Evolutionary conservation across 495 filamentous ascomycete species (phyloP).

Genomic region (Saxophila tyrrhenica): DNA sequence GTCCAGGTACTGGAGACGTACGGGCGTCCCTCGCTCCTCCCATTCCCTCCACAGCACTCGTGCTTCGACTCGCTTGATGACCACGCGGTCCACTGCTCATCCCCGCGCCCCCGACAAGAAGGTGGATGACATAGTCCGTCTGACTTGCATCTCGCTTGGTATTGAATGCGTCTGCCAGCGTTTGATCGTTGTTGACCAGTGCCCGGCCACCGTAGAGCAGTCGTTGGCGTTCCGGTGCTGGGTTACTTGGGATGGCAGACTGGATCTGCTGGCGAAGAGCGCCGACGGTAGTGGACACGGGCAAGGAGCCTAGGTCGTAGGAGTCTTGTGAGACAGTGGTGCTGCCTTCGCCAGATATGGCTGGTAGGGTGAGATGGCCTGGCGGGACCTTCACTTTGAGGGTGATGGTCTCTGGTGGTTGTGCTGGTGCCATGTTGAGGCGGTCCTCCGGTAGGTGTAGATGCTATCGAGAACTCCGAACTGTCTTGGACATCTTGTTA

Average conservation of each 20-base stretch:
- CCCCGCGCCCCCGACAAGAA: constrained; percentile 11
- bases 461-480: neutral
- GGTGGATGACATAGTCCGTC: constrained; percentile 19
- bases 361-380: constrained; percentile 3
- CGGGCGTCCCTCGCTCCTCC: no score
- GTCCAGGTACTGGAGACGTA: no score
- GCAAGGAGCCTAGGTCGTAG: constrained; percentile 9
- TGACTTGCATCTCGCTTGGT: constrained; percentile 12
- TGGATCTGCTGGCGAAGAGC: constrained; percentile 22
- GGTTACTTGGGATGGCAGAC: constrained; percentile 21
- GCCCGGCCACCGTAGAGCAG: constrained; percentile 32
- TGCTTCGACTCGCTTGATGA: neutral
- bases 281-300: constrained; percentile 7
- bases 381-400: constrained; percentile 19
- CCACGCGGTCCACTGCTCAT: neutral
- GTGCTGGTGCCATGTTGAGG: constrained; percentile 7
- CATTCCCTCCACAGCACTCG: no score
- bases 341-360: neutral
- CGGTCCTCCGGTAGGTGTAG: neutral
- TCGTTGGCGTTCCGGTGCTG: constrained; percentile 30
- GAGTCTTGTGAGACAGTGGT: constrained; percentile 2
- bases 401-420: constrained; percentile 12
- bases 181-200: constrained; percentile 28
- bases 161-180: constrained; percentile 27
- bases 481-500: no score